These are phyloP conservation scores for Tetrapisispora phaffii DNA, from an alignment of 805 yeast species.

Conservation along the genomic window DNA sequence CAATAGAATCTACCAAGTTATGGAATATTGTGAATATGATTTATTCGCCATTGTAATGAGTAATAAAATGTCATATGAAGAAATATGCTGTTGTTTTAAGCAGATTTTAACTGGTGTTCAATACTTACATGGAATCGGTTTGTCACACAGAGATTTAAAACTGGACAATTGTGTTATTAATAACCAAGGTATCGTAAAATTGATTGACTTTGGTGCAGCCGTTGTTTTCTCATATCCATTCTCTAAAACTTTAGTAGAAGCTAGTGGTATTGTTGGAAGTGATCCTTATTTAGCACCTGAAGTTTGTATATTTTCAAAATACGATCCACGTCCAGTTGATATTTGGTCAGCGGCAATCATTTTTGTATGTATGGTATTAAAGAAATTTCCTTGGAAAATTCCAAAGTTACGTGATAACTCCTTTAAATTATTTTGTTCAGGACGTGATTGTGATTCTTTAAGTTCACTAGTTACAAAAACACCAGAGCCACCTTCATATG, in stretches of 20 bases:
- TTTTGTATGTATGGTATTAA: conserved; percentile 78
- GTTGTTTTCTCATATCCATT: conserved; percentile 84
- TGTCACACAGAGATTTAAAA: conserved; percentile 83
- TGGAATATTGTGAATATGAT: conserved; percentile 91
- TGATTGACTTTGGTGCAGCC: conserved; percentile 86
- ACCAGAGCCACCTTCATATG: conserved; percentile 33
- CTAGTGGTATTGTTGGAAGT: conserved; percentile 74
- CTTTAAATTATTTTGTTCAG: conserved; percentile 66
- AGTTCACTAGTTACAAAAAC: conserved; percentile 45
- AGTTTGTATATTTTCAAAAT: conserved; percentile 64
- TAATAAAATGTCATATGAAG: conserved; percentile 68
- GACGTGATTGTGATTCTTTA: conserved; percentile 53
- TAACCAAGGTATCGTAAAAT: conserved; percentile 68
- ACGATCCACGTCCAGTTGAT: conserved; percentile 85
- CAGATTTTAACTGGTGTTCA: conserved; percentile 71
- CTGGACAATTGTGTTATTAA: conserved; percentile 84
- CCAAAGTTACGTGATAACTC: conserved; percentile 71
- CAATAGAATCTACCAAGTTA: conserved; percentile 74
- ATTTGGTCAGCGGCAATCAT: conserved; percentile 85
- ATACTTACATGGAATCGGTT: conserved; percentile 70
- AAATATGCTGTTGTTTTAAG: conserved; percentile 79
- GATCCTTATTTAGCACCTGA: conserved; percentile 88
- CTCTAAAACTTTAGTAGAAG: conserved; percentile 54
- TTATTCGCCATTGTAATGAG: conserved; percentile 91
- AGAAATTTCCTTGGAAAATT: conserved; percentile 86